Percentiles rank a stretch among this genome's conserved stretches.
Evolutionary conservation across 768 basidiomycete species (phyloP).

Genomic region (Naganishia antarctica): DNA sequence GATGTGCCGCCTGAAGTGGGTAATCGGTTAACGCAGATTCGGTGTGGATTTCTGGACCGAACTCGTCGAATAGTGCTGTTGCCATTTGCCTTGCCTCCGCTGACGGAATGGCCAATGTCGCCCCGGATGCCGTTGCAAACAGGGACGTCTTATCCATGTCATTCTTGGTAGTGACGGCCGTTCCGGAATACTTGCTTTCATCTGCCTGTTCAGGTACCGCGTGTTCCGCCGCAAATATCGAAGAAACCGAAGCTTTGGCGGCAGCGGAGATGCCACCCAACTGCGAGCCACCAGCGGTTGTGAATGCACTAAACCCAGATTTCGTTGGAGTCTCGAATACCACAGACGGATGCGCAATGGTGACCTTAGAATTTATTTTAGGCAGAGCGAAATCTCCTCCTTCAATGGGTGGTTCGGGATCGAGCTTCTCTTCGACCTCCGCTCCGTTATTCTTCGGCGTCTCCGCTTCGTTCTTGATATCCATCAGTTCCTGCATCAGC

Average conservation of each 20-base stretch:
- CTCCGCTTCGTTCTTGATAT: slow-evolving; percentile 9
- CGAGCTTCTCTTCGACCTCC: not conserved
- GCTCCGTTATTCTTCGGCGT: too few species aligned
- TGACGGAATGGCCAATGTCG: not conserved
- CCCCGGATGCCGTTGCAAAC: not conserved
- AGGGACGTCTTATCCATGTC: not conserved
- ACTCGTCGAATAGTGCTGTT: not conserved
- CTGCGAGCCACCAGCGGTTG: not conserved
- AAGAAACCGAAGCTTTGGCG: slow-evolving; percentile 1
- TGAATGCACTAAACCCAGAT: not conserved
- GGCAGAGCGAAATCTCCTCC: not conserved
- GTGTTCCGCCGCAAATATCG: slow-evolving; percentile 1
- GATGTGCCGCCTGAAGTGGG: slow-evolving; percentile 5
- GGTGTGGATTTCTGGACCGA: not conserved
- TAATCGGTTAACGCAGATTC: not conserved
- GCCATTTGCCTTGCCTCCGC: not conserved
- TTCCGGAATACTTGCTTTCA: not conserved
- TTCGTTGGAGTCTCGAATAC: slow-evolving; percentile 5
- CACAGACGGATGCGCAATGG: not conserved
- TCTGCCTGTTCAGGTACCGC: not conserved
- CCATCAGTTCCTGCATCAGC: slow-evolving; percentile 15
- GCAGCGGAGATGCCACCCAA: not conserved
- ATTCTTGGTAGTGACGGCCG: not conserved
- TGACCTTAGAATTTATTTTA: not conserved
- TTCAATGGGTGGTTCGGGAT: not conserved